These are phyloP conservation scores for Chenopodium album DNA, from an alignment of 148 eudicot species.

Conservation along the genomic window DNA sequence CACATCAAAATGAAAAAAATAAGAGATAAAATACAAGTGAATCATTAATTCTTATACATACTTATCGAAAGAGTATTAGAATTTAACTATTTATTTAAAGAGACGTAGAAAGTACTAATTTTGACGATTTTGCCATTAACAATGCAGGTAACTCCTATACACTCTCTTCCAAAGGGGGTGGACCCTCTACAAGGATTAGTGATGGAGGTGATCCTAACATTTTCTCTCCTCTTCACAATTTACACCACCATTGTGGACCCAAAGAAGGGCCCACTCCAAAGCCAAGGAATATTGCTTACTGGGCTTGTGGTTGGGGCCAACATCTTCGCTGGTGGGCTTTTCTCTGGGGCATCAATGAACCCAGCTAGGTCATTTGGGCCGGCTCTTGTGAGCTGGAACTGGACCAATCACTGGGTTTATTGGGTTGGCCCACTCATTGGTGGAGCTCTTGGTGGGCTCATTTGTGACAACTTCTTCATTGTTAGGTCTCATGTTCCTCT, in stretches of 20 bases:
- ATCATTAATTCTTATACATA: no score
- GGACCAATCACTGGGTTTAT: constrained; percentile 90
- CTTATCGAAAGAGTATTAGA: no score
- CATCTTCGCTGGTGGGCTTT: constrained; percentile 79
- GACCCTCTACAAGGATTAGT: constrained; percentile 62
- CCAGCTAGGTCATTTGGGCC: constrained; percentile 97
- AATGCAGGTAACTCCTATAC: constrained; percentile 69
- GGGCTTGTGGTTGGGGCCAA: constrained; percentile 93
- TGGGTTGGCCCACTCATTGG: constrained; percentile 96
- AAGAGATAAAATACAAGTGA: no score
- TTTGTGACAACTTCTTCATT: constrained; percentile 81
- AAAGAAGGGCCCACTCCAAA: constrained; percentile 70
- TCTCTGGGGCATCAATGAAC: constrained; percentile 95
- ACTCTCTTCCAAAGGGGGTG: constrained; percentile 60
- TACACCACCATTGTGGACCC: constrained; percentile 91
- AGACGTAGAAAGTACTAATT: neutral
- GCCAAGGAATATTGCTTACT: constrained; percentile 69
- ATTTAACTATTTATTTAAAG: no score
- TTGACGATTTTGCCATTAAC: neutral
- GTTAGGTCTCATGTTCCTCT: constrained; percentile 55
- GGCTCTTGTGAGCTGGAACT: constrained; percentile 65
- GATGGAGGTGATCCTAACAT: constrained; percentile 82
- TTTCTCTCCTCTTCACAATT: constrained; percentile 80
- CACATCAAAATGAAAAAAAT: no score
- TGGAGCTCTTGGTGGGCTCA: constrained; percentile 79